These are phyloP conservation scores for Mycena crocata DNA, from an alignment of 768 basidiomycete genomes.

Conservation along the genomic window DNA sequence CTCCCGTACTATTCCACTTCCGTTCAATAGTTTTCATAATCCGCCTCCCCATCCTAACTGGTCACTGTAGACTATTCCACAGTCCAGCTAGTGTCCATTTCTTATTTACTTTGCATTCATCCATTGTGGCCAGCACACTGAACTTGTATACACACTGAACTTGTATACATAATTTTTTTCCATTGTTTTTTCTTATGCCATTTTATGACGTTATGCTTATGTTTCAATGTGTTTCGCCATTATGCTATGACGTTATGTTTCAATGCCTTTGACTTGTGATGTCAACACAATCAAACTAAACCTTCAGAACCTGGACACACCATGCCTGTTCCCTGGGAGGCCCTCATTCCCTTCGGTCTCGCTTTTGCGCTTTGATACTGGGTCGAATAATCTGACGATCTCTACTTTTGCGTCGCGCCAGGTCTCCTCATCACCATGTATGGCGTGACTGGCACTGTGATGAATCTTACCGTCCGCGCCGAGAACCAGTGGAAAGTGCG, in stretches of 20 bases:
- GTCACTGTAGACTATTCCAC: neutral
- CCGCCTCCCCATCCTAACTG: neutral
- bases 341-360: slow-evolving; percentile 93
- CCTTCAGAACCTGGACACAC: slow-evolving; percentile 31
- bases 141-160: no score
- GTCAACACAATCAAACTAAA: slow-evolving; percentile 16
- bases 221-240: no score
- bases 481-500: slow-evolving; percentile 93
- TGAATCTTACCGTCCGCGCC: slow-evolving; percentile 79
- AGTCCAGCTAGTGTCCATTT: neutral
- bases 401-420: slow-evolving; percentile 41
- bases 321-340: slow-evolving; percentile 99
- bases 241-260: slow-evolving; percentile 1
- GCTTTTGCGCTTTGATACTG: slow-evolving; percentile 19
- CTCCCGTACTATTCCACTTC: slow-evolving; percentile 16
- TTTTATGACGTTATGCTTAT: no score
- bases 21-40: neutral
- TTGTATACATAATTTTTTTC: neutral
- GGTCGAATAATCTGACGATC: slow-evolving; percentile 23
- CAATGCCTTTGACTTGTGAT: neutral
- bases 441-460: slow-evolving; percentile 88
- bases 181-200: no score
- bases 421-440: slow-evolving; percentile 91
- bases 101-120: neutral
- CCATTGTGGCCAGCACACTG: neutral